A percentile compares a stretch with the other conserved stretches of the same genome.
Evolutionary conservation across 768 basidiomycete genomes (phyloP).

Genomic region (Lactifluus pinguis): DNA sequence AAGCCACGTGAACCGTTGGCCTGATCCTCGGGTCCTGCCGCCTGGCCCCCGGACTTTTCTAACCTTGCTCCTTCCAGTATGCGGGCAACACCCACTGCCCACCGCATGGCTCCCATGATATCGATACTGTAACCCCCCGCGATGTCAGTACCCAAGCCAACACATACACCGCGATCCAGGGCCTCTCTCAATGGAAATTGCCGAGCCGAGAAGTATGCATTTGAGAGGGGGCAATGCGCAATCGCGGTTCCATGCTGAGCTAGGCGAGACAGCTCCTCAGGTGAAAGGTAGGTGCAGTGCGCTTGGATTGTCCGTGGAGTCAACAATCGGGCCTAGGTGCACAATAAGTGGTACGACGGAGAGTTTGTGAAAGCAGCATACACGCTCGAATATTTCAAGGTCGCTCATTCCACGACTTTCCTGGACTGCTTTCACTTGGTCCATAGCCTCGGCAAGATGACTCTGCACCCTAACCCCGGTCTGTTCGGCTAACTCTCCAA

Average conservation of each 20-base stretch:
- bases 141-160: slow-evolving; percentile 80
- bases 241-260: slow-evolving; percentile 46
- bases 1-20: slow-evolving; percentile 24
- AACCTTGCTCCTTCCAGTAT: slow-evolving; percentile 50
- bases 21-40: slow-evolving; percentile 1
- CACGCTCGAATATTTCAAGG: slow-evolving; percentile 66
- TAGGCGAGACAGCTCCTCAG: slow-evolving; percentile 43
- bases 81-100: slow-evolving; percentile 62
- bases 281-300: slow-evolving; percentile 77
- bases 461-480: slow-evolving; percentile 58
- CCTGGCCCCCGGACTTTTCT: slow-evolving; percentile 11
- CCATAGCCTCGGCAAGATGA: slow-evolving; percentile 74
- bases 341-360: background rate
- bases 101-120: slow-evolving; percentile 73
- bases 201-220: slow-evolving; percentile 73
- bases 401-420: slow-evolving; percentile 54
- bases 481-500: slow-evolving; percentile 45
- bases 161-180: slow-evolving; percentile 47
- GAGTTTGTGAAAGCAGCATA: slow-evolving; percentile 24
- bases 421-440: slow-evolving; percentile 66
- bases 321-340: slow-evolving; percentile 42
- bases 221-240: slow-evolving; percentile 85
- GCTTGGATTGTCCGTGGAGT: slow-evolving; percentile 68
- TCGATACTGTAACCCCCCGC: slow-evolving; percentile 80
- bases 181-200: slow-evolving; percentile 68